Evolutionary conservation across 495 filamentous ascomycete genomes (phyloP), one percentile per base, ranked within the genome.

Genomic region (Tuber melanosporum): DNA sequence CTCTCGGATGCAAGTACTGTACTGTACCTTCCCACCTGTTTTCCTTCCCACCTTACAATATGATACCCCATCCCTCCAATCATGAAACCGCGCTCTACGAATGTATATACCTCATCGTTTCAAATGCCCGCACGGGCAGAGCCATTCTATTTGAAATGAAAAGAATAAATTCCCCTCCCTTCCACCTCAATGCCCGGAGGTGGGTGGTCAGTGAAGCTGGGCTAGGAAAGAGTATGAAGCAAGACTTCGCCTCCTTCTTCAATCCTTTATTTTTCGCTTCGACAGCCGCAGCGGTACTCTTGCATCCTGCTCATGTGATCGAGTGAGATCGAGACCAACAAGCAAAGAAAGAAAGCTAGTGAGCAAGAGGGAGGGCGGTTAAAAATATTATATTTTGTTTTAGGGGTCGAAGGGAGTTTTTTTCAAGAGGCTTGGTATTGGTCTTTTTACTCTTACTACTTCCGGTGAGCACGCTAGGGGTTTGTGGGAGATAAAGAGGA

Each of bases 391-490:
- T 46, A 46, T 43, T 43, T 7, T 43, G 8, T 66, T 66, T 66
- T 32, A 20, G 12, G 26, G 57, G 57, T 66, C n/a, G 57, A 66
- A 26, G 52, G 52, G n/a, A 26, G 10, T 4, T 32, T 66, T 62
- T 66, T 66, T 66, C 57, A 66, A 32, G 57, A 66, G 57, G 57
- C 57, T 66, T 66, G 57, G 57, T 66, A n/a, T 66, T 66, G 10
- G 57, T 32, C 6, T 32, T 57, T 66, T 66, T 32, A 6, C 26
- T 66, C 7, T 10, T 32, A 43, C 9, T 32, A 32, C 57, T 66
- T 32, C 15, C n/a, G 10, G 57, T 10, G 12, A 10, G 20, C 26
- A 17, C 57, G 57, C 57, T 66, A 66, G 26, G 57, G 57, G 14
- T 66, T 15, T 3, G 57, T 26, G 12, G n/a, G 57, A 66, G 57